Evolutionary conservation across 148 eudicot species (phyloP).

Genomic region (Amaranthus cruentus): DNA sequence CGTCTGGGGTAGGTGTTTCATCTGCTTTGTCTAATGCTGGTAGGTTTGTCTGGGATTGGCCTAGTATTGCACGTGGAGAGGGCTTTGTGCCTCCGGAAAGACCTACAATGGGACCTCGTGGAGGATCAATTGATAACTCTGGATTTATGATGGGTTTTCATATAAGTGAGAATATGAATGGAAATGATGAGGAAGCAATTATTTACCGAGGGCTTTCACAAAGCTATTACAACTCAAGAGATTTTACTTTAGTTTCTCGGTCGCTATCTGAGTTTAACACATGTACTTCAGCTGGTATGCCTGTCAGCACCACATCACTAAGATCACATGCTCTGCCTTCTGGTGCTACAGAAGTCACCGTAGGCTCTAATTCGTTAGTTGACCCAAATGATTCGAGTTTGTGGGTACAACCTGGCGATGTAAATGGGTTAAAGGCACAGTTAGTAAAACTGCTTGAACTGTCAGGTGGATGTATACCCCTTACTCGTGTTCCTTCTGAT

Average conservation of each 20-base stretch:
- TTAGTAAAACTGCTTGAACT: constrained; percentile 69
- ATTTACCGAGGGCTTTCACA: constrained; percentile 70
- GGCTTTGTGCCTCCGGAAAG: constrained; percentile 64
- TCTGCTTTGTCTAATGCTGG: constrained; percentile 94
- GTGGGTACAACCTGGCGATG: constrained; percentile 88
- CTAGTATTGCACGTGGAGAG: constrained; percentile 89
- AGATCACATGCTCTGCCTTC: constrained; percentile 58
- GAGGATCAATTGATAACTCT: constrained; percentile 35
- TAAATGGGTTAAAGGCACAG: constrained; percentile 71
- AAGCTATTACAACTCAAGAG: constrained; percentile 41
- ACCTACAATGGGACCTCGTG: constrained; percentile 31
- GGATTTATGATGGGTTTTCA: constrained; percentile 46
- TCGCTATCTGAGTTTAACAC: constrained; percentile 42
- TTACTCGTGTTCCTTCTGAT: constrained; percentile 62
- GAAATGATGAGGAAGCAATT: constrained; percentile 78
- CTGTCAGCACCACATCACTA: constrained; percentile 30
- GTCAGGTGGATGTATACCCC: constrained; percentile 64
- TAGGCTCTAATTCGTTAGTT: constrained; percentile 16
- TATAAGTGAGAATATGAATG: constrained; percentile 41
- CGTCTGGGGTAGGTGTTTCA: constrained; percentile 75
- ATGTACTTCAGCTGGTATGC: constrained; percentile 34
- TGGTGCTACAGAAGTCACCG: constrained; percentile 44
- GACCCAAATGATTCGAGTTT: constrained; percentile 41
- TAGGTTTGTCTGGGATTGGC: constrained; percentile 97
- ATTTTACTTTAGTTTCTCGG: constrained; percentile 44